phyloP scores from a whole-genome alignment of 208 protist genomes.

The Wallacemonas sp. region DNA sequence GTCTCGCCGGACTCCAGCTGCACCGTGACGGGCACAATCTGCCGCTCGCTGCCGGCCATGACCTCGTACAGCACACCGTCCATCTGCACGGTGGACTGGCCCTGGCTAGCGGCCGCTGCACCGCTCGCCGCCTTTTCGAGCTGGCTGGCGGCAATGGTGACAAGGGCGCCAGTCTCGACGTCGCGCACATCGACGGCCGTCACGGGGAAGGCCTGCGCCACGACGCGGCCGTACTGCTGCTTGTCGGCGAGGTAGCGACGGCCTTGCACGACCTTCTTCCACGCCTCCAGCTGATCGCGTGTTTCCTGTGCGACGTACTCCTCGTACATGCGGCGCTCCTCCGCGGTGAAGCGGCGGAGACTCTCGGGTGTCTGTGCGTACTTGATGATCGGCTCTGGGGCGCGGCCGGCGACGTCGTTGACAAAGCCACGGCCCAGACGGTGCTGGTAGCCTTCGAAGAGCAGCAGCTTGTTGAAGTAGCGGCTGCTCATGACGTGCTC shows the following conservation, averaged over 20 bases:
- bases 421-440: slow-evolving; percentile 67
- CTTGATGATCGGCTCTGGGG: slow-evolving; percentile 75
- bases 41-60: slow-evolving; percentile 40
- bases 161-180: slow-evolving; percentile 49
- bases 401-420: slow-evolving; percentile 46
- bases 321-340: slow-evolving; percentile 83
- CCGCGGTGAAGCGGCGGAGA: slow-evolving; percentile 69
- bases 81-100: slow-evolving; percentile 34
- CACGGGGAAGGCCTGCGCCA: slow-evolving; percentile 36
- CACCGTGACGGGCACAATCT: slow-evolving; percentile 58
- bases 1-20: slow-evolving; percentile 74
- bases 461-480: slow-evolving; percentile 78
- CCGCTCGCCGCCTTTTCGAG: slow-evolving; percentile 20
- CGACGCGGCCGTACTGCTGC: slow-evolving; percentile 76
- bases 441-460: slow-evolving; percentile 68
- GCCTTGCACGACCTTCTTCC: slow-evolving; percentile 42
- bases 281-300: slow-evolving; percentile 56
- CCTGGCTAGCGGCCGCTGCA: neutral
- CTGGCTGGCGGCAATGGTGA: slow-evolving; percentile 54
- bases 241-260: slow-evolving; percentile 70
- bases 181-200: slow-evolving; percentile 68
- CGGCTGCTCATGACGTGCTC: slow-evolving; percentile 85
- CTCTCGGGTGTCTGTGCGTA: slow-evolving; percentile 68
- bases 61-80: slow-evolving; percentile 59
- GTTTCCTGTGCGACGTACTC: slow-evolving; percentile 74